These are phyloP conservation scores for Sphaerosporella brunnea DNA, from an alignment of 495 filamentous ascomycete species.

Conservation along the genomic window DNA sequence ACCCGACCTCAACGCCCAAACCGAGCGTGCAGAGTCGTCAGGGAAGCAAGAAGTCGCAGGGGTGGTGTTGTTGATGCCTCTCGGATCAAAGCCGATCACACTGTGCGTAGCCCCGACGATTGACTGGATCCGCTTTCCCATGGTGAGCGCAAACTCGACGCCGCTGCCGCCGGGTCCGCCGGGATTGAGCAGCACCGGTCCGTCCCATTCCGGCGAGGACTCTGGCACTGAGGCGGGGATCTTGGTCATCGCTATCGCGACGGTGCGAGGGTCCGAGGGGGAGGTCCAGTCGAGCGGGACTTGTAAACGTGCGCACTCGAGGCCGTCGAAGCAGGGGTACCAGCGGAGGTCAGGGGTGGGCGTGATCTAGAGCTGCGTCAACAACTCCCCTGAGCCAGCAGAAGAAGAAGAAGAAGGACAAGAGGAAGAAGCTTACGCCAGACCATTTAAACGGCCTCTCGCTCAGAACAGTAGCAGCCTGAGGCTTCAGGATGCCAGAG, in stretches of 20 bases:
- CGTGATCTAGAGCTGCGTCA: too few relatives aligned
- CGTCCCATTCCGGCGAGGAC: constrained; percentile 27
- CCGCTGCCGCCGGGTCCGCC: constrained; percentile 37
- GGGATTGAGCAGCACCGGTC: constrained; percentile 37
- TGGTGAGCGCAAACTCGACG: constrained; percentile 27
- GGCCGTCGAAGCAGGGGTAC: constrained; percentile 28
- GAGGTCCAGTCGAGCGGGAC: constrained; percentile 36
- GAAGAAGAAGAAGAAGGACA: too few relatives aligned
- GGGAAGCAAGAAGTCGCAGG: constrained; percentile 36
- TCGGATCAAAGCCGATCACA: constrained; percentile 40
- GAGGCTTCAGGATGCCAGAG: too few relatives aligned
- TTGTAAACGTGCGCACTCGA: constrained; percentile 32
- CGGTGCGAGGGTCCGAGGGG: constrained; percentile 27
- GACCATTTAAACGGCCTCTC: too few relatives aligned
- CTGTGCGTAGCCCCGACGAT: constrained; percentile 34
- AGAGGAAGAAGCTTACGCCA: too few relatives aligned
- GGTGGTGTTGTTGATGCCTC: constrained; percentile 36
- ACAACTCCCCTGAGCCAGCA: too few relatives aligned
- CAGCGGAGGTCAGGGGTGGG: constrained; percentile 25
- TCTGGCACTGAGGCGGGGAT: constrained; percentile 29
- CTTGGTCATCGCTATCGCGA: constrained; percentile 31
- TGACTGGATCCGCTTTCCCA: constrained; percentile 29
- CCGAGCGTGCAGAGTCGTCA: constrained; percentile 7
- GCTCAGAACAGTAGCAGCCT: too few relatives aligned
- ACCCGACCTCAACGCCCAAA: constrained; percentile 6